Evolutionary conservation across 1,284 basidiomycete species (phyloP).

Genomic region (Austropuccinia psidii): DNA sequence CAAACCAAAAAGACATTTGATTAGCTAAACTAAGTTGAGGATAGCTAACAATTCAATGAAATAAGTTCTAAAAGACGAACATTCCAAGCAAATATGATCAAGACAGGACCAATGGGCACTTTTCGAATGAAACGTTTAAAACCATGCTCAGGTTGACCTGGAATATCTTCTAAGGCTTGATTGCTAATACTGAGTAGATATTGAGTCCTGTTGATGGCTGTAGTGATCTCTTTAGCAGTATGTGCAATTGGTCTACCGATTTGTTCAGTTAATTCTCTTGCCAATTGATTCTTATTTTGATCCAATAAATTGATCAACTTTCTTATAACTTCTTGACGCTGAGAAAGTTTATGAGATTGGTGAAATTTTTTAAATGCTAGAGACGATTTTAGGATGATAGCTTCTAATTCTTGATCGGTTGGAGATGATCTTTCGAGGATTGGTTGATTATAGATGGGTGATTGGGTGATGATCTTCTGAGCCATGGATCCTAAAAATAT

Average conservation of each 20-base stretch:
- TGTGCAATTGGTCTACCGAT: conserved; percentile 80
- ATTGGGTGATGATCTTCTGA: conserved; percentile 50
- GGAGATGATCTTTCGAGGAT: conserved; percentile 50
- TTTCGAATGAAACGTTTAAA: conserved; percentile 67
- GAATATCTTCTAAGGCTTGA: conserved; percentile 66
- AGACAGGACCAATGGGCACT: conserved; percentile 75
- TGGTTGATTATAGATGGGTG: conserved; percentile 51
- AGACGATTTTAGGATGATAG: conserved; percentile 43
- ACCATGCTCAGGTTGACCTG: conserved; percentile 55
- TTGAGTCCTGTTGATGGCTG: conserved; percentile 68
- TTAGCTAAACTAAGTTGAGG: conserved; percentile 49
- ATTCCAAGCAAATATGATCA: conserved; percentile 82
- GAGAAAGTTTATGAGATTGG: conserved; percentile 58
- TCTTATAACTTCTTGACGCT: conserved; percentile 58
- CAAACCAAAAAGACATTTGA: background rate
- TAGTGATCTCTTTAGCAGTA: conserved; percentile 67
- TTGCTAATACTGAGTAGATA: conserved; percentile 80
- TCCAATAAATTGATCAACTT: conserved; percentile 62
- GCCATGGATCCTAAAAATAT: too few species aligned
- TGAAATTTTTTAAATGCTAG: conserved; percentile 48
- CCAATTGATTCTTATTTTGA: conserved; percentile 61
- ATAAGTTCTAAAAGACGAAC: conserved; percentile 51
- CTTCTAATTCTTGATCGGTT: conserved; percentile 55
- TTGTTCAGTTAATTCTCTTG: conserved; percentile 64
- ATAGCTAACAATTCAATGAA: conserved; percentile 32